Evolutionary conservation across 352 stramenopile species (phyloP).

Genomic region (Sclerospora graminicola): DNA sequence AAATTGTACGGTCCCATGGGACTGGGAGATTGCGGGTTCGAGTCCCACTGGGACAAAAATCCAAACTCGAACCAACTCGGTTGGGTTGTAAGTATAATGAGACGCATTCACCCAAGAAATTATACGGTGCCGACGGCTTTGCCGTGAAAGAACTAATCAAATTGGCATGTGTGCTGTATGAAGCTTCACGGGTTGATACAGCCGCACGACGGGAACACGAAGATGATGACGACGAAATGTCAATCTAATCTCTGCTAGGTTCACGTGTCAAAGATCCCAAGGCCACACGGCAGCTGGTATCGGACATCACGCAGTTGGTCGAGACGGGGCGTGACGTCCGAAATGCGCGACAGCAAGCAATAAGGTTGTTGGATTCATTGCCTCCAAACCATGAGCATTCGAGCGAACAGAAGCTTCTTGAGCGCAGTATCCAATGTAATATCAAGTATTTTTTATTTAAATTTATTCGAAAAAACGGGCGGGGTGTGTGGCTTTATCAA

Average conservation of each 20-base stretch:
- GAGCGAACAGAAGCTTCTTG: conserved; percentile 81
- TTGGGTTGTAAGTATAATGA: no score
- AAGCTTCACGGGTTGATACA: conserved; percentile 70
- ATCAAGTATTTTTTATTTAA: no score
- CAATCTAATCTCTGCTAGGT: conserved; percentile 54
- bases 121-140: conserved; percentile 92
- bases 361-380: conserved; percentile 89
- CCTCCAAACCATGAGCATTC: conserved; percentile 79
- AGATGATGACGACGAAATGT: conserved; percentile 67
- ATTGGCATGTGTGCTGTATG: conserved; percentile 88
- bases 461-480: no score
- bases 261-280: conserved; percentile 85
- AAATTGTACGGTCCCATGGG: no score
- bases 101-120: no score
- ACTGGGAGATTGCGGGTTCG: no score
- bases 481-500: no score
- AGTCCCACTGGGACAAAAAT: no score
- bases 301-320: conserved; percentile 91
- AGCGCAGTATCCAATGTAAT: conserved; percentile 73
- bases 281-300: conserved; percentile 82
- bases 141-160: conserved; percentile 93
- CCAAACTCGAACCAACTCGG: no score
- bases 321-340: conserved; percentile 86
- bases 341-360: conserved; percentile 61
- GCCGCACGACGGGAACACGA: conserved; percentile 37